A percentile compares a stretch with the other conserved stretches of the same genome.
Evolutionary conservation across 202 grass and related monocot genomes (phyloP).

Genomic region (Cymbopogon flexuosus): DNA sequence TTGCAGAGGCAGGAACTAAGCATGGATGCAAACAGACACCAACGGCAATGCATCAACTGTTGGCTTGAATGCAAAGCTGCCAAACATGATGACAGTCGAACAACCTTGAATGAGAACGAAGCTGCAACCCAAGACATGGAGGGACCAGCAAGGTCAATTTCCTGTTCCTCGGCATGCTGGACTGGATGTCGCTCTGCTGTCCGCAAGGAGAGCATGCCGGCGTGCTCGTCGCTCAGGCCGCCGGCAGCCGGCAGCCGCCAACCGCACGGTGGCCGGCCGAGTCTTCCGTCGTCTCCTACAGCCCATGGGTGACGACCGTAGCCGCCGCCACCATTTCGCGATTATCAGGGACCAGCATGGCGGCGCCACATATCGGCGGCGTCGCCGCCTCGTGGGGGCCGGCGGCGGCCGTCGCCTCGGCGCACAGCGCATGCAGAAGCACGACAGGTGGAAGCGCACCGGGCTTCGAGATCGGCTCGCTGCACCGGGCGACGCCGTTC

Average conservation of each 20-base stretch:
- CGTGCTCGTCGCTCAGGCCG: too few relatives aligned
- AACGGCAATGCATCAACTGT: background rate
- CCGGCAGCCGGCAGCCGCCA: conserved; percentile 34
- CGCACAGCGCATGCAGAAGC: conserved; percentile 30
- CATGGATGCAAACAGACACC: background rate
- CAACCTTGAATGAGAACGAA: too few relatives aligned
- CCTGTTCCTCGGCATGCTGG: too few relatives aligned
- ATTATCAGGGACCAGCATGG: conserved; percentile 75
- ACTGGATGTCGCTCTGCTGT: too few relatives aligned
- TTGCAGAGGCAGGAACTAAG: background rate
- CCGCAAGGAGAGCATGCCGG: too few relatives aligned
- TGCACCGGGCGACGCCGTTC: conserved; percentile 47
- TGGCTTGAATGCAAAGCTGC: too few relatives aligned
- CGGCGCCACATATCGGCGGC: conserved; percentile 50
- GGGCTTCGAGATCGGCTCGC: conserved; percentile 24
- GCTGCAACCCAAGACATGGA: too few relatives aligned
- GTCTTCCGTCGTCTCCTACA: conserved; percentile 52
- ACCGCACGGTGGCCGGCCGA: conserved; percentile 33
- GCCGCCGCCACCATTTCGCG: conserved; percentile 53
- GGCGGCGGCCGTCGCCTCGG: conserved; percentile 41
- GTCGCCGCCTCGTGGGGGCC: conserved; percentile 47
- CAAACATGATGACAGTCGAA: too few relatives aligned
- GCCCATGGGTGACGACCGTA: conserved; percentile 57
- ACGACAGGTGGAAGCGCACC: conserved; percentile 17
- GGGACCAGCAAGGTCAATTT: too few relatives aligned